Base-by-base conservation (phyloP, 2,329 filamentous ascomycete species). In the Fusarium nematophilum region DNA sequence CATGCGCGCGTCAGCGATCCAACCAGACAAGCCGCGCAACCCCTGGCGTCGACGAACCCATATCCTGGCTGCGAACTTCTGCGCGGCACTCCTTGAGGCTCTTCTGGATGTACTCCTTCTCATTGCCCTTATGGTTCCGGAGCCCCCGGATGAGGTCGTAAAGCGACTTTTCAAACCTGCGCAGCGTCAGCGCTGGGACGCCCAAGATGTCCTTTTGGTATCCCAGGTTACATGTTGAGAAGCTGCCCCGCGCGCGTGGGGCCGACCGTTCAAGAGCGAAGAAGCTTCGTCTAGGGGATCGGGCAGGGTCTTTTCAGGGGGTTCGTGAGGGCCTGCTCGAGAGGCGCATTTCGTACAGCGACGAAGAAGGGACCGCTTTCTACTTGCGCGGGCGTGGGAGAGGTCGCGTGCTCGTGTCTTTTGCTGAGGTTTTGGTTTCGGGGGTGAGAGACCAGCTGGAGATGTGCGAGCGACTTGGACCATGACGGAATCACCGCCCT, bases 71-170 rank as follows among this genome's bases (percentile, higher is more conserved):
- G 73, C 90, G 90, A 73, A 98, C 92, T 77, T 99, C 95, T 72
- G 88, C 83, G 69, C 93, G 92, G 77, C 95, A 99, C 90, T 99
- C 95, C 81, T 93, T 93, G 73, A 98, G 80, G 72, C 90, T 93
- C 75, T 92, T 90, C 73, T 96, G 90, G 57, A 99, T 96, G 76
- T 98, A 99, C 73, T 96, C 92, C 75, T 90, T 91, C 79, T 99
- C 95, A 72, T 89, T 90, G 69, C 94, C 94, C 77, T 97, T 97
- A 81, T 98, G 93, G 75, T 94, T 95, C 66, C 95, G 90, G 73
- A 99, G 82, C 70, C 95, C 95, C 78, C 93, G 87, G 71, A 99
- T 99, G 82, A 99, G 93, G 86, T 98, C 94, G 78, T 97, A 97
- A 15, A 99, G 86, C 34, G 95, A 97, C 79, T 99, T 99, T 78